Evolutionary conservation across 176 grass and related monocot genomes (phyloP).

Genomic region (Elymus sibiricus): DNA sequence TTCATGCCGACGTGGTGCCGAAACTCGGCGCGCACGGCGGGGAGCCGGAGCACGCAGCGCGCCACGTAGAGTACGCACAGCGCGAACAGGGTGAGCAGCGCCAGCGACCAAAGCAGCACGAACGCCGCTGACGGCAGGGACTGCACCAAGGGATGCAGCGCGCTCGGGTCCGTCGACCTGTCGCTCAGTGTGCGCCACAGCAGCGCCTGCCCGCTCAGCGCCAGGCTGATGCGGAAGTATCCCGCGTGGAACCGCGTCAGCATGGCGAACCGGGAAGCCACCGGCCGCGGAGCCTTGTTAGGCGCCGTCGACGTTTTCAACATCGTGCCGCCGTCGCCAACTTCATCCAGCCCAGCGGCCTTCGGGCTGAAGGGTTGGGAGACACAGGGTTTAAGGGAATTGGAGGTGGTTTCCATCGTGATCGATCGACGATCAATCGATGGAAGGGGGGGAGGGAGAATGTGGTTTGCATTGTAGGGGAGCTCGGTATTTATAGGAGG

Average conservation of each 20-base stretch:
- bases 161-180: slow-evolving; percentile 29
- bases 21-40: slow-evolving; percentile 73
- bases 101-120: slow-evolving; percentile 74
- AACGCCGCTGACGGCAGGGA: slow-evolving; percentile 69
- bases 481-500: slow-evolving; percentile 39
- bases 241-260: slow-evolving; percentile 79
- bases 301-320: neutral
- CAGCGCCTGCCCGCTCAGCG: slow-evolving; percentile 75
- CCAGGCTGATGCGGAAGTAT: slow-evolving; percentile 92
- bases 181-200: slow-evolving; percentile 77
- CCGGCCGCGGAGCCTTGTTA: neutral
- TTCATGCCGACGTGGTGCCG: slow-evolving; percentile 92
- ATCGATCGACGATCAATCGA: neutral
- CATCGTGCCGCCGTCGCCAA: neutral
- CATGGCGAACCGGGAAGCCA: slow-evolving; percentile 20
- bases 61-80: slow-evolving; percentile 59
- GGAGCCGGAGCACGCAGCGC: slow-evolving; percentile 61
- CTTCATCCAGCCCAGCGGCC: neutral
- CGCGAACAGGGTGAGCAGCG: slow-evolving; percentile 55
- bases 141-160: slow-evolving; percentile 19
- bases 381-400: slow-evolving; percentile 22
- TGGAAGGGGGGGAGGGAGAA: neutral
- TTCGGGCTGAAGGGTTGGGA: neutral
- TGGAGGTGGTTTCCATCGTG: slow-evolving; percentile 3
- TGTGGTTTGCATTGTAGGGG: slow-evolving; percentile 14